These are phyloP conservation scores for Ganoderma sinense DNA, from an alignment of 1,284 basidiomycete species.

Conservation along the genomic window DNA sequence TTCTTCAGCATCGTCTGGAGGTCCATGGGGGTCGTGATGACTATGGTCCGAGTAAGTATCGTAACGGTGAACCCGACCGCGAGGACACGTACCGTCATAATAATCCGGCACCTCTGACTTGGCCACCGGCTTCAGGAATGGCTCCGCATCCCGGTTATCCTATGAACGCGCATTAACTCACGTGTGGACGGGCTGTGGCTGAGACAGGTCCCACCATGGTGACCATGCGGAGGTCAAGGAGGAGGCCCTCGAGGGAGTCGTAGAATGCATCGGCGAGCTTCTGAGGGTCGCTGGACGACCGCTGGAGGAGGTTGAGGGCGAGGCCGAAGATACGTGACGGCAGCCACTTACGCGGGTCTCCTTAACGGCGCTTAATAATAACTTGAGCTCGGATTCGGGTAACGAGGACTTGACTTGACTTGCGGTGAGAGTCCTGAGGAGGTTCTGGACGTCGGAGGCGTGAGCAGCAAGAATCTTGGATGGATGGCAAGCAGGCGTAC, in stretches of 20 bases:
- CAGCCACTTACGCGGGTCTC: slow-evolving; percentile 70
- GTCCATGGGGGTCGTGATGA: slow-evolving; percentile 94
- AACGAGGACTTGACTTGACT: slow-evolving; percentile 62
- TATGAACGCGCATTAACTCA: slow-evolving; percentile 40
- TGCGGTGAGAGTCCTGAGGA: slow-evolving; percentile 78
- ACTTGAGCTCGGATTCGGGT: slow-evolving; percentile 69
- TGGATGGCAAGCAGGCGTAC: slow-evolving; percentile 46
- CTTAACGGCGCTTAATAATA: slow-evolving; percentile 77
- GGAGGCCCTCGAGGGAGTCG: slow-evolving; percentile 88
- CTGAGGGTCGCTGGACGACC: slow-evolving; percentile 64
- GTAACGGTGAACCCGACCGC: slow-evolving; percentile 6
- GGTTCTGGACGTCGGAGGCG: slow-evolving; percentile 57
- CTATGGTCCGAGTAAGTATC: slow-evolving; percentile 47
- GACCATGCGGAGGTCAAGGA: slow-evolving; percentile 82
- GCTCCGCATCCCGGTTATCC: slow-evolving; percentile 89
- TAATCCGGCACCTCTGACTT: slow-evolving; percentile 91
- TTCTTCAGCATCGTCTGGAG: slow-evolving; percentile 92
- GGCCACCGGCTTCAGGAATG: slow-evolving; percentile 90
- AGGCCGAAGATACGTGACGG: slow-evolving; percentile 18
- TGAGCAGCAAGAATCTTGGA: slow-evolving; percentile 31
- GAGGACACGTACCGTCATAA: slow-evolving; percentile 71
- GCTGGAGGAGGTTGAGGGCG: slow-evolving; percentile 42
- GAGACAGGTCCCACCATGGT: slow-evolving; percentile 61
- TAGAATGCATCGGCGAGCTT: slow-evolving; percentile 91
- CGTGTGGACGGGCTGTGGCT: slow-evolving; percentile 25